Percentiles rank a stretch among this genome's conserved stretches.
Evolutionary conservation across 169 alveolate genomes (phyloP).

Genomic region (Cryptosporidium felis): DNA sequence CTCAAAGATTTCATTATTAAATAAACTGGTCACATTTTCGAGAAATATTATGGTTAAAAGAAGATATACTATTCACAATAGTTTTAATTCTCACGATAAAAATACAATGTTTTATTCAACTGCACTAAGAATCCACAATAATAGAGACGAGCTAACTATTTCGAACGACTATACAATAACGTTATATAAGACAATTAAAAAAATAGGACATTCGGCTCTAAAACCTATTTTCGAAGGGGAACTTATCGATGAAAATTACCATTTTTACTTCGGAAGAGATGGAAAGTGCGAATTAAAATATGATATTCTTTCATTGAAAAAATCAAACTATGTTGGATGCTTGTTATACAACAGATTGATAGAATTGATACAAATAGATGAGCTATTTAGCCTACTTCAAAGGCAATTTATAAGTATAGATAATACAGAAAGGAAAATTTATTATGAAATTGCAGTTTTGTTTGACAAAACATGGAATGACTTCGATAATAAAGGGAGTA

Average conservation of each 20-base stretch:
- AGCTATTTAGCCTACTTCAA: conserved; percentile 8
- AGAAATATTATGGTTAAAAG: conserved; percentile 43
- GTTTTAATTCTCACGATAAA: background rate
- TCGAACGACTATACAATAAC: background rate
- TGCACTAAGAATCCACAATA: conserved; percentile 29
- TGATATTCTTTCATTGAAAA: background rate
- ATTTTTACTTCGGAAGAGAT: conserved; percentile 32
- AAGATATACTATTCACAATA: background rate
- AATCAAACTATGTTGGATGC: conserved; percentile 21
- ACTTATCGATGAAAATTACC: background rate
- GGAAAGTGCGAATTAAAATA: conserved; percentile 11
- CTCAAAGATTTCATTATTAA: conserved; percentile 24
- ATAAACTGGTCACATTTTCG: conserved; percentile 14
- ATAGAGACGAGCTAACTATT: conserved; percentile 34
- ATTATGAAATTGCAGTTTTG: conserved; percentile 7
- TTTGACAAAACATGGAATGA: conserved; percentile 32
- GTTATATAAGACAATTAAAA: conserved; percentile 18
- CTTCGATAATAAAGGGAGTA: background rate
- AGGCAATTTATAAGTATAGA: conserved; percentile 19
- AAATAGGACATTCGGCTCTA: background rate
- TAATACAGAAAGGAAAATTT: conserved; percentile 43
- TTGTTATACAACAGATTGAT: background rate
- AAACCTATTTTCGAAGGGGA: background rate
- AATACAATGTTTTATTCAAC: conserved; percentile 15
- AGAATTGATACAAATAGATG: conserved; percentile 44